Evolutionary conservation across 164 flowering plant genomes (phyloP).

Genomic region (Sextonia rubra): DNA sequence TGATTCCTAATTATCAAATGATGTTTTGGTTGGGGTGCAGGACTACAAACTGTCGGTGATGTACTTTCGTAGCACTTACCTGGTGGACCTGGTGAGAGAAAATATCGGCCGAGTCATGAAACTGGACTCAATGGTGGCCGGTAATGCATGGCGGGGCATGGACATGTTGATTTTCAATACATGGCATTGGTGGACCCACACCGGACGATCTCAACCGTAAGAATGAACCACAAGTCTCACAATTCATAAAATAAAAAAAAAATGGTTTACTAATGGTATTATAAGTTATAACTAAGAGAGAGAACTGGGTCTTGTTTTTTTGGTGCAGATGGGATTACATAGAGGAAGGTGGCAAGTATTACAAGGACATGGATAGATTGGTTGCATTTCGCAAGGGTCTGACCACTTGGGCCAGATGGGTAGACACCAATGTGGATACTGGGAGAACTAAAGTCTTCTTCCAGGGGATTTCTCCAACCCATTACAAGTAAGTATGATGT

Average conservation of each 20-base stretch:
- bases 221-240: not conserved
- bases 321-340: conserved; percentile 75
- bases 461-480: conserved; percentile 88
- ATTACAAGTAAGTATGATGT: conserved; percentile 47
- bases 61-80: conserved; percentile 43
- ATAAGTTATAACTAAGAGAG: not conserved
- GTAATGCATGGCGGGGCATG: conserved; percentile 62
- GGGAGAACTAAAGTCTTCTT: conserved; percentile 70
- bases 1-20: not conserved
- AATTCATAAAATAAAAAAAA: too few species aligned
- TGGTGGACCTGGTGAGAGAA: conserved; percentile 61
- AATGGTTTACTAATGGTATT: not conserved
- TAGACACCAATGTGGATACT: conserved; percentile 53
- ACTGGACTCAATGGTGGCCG: conserved; percentile 49
- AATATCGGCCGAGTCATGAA: conserved; percentile 45
- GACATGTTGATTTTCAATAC: conserved; percentile 74
- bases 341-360: conserved; percentile 32
- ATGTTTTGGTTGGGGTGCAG: conserved; percentile 28
- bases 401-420: conserved; percentile 82
- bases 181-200: conserved; percentile 98
- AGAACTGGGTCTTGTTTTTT: not conserved
- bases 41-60: conserved; percentile 53
- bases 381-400: conserved; percentile 64
- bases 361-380: conserved; percentile 72
- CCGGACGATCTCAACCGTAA: conserved; percentile 62